Evolutionary conservation across 495 filamentous ascomycete genomes (phyloP).

Genomic region (Echria macrotheca): DNA sequence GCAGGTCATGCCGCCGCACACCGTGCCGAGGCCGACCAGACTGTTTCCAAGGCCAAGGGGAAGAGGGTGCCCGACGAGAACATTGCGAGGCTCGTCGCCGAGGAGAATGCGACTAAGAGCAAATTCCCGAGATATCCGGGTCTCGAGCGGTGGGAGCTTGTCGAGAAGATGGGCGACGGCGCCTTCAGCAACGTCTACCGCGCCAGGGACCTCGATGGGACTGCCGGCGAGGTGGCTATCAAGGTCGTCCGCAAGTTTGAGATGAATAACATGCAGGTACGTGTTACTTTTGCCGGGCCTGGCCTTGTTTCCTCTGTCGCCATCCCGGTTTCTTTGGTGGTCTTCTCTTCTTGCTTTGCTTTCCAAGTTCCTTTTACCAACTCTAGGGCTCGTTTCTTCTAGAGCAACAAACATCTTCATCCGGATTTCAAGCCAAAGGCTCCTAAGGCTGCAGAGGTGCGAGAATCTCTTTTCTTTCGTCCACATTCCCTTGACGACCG

Average conservation of each 20-base stretch:
- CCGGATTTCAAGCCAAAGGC: slow-evolving; percentile 84
- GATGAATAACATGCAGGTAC: slow-evolving; percentile 96
- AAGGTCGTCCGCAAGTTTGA: slow-evolving; percentile 98
- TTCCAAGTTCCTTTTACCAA: slow-evolving; percentile 37
- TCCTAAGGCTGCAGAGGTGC: slow-evolving; percentile 96
- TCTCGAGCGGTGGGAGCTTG: slow-evolving; percentile 78
- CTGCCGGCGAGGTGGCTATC: slow-evolving; percentile 82
- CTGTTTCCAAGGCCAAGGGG: slow-evolving; percentile 33
- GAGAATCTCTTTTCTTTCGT: slow-evolving; percentile 49
- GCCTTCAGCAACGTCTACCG: slow-evolving; percentile 98
- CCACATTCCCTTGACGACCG: slow-evolving; percentile 18
- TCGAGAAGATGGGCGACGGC: slow-evolving; percentile 99
- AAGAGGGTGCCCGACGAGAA: slow-evolving; percentile 58
- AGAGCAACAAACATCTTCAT: slow-evolving; percentile 85
- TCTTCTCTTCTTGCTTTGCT: slow-evolving; percentile 16
- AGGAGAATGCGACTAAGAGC: slow-evolving; percentile 77
- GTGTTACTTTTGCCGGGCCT: slow-evolving; percentile 33
- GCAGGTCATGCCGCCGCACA: slow-evolving; percentile 56
- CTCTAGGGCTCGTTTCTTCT: slow-evolving; percentile 31
- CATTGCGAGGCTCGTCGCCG: slow-evolving; percentile 78
- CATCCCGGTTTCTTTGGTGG: slow-evolving; percentile 28
- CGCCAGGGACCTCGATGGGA: slow-evolving; percentile 64
- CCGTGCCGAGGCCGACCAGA: slow-evolving; percentile 36
- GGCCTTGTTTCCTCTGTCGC: slow-evolving; percentile 19
- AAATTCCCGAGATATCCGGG: slow-evolving; percentile 91